These are phyloP conservation scores for Sextonia rubra DNA, from an alignment of 164 flowering plant genomes.

Conservation along the genomic window DNA sequence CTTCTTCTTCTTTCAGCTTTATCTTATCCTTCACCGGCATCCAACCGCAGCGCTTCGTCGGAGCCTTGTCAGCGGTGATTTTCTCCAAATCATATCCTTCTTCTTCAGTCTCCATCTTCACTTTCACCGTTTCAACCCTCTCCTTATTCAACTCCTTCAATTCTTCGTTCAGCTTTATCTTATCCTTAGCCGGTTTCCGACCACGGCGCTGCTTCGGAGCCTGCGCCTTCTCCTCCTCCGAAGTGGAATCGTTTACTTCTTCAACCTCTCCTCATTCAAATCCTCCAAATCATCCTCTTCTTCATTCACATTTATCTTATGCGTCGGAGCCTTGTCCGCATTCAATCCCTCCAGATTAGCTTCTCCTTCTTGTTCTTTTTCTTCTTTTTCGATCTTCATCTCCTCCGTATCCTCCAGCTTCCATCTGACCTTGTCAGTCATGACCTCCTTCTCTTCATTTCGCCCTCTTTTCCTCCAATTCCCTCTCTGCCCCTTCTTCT, in stretches of 20 bases:
- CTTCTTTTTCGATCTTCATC: not conserved
- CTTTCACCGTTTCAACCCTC: not conserved
- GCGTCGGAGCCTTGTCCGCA: not conserved
- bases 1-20: not conserved
- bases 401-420: not conserved
- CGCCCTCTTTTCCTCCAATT: not conserved
- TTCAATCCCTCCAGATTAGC: not conserved
- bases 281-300: too few relatives aligned
- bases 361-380: too few relatives aligned
- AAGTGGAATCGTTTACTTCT: too few relatives aligned
- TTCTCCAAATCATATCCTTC: not conserved
- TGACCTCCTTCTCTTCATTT: not conserved
- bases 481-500: not conserved
- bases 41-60: not conserved
- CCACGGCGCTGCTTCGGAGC: too few relatives aligned
- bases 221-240: too few relatives aligned
- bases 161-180: not conserved
- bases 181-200: not conserved
- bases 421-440: not conserved
- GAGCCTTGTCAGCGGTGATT: not conserved
- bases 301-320: too few relatives aligned
- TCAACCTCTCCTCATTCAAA: too few relatives aligned
- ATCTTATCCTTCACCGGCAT: not conserved
- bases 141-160: not conserved
- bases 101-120: not conserved